Evolutionary conservation across 1,284 basidiomycete species (phyloP).

Genomic region (Ustilago lituana): DNA sequence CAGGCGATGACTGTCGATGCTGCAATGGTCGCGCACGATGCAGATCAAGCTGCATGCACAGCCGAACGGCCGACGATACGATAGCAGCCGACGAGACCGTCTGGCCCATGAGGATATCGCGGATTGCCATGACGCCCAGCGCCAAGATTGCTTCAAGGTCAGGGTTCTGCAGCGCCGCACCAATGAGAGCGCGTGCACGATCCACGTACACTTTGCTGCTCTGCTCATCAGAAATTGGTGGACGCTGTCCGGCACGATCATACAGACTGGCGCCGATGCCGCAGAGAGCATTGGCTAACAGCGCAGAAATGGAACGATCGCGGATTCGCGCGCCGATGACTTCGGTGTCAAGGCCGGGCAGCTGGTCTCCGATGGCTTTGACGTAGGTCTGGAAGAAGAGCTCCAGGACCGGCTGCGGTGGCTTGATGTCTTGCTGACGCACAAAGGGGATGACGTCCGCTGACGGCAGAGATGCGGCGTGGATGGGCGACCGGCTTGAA

Average conservation of each 20-base stretch:
- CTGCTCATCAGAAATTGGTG: constrained; percentile 3
- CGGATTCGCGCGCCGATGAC: constrained; percentile 22
- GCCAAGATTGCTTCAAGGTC: constrained; percentile 38
- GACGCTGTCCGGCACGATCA: constrained; percentile 20
- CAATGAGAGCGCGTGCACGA: constrained; percentile 35
- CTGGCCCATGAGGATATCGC: constrained; percentile 35
- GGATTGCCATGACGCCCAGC: constrained; percentile 34
- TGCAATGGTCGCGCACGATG: constrained; percentile 19
- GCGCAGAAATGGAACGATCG: constrained; percentile 29
- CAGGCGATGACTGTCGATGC: constrained; percentile 8
- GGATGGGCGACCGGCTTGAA: constrained; percentile 4
- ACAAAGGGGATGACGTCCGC: constrained; percentile 20
- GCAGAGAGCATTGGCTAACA: constrained; percentile 43
- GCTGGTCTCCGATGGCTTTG: constrained; percentile 30
- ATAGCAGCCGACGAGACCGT: constrained; percentile 27
- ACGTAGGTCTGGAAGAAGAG: constrained; percentile 27
- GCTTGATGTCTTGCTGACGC: constrained; percentile 32
- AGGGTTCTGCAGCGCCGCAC: constrained; percentile 20
- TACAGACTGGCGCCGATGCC: constrained; percentile 31
- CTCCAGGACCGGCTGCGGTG: constrained; percentile 15
- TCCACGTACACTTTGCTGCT: constrained; percentile 32
- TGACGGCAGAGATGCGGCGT: constrained; percentile 3
- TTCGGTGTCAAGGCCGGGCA: constrained; percentile 39
- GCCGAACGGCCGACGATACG: constrained; percentile 27
- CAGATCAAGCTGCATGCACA: constrained; percentile 39